Percentiles rank a stretch among this genome's conserved stretches.
Conservation (phyloP, 1,284 basidiomycete genomes). For the Sanghuangporus baumii region DNA sequence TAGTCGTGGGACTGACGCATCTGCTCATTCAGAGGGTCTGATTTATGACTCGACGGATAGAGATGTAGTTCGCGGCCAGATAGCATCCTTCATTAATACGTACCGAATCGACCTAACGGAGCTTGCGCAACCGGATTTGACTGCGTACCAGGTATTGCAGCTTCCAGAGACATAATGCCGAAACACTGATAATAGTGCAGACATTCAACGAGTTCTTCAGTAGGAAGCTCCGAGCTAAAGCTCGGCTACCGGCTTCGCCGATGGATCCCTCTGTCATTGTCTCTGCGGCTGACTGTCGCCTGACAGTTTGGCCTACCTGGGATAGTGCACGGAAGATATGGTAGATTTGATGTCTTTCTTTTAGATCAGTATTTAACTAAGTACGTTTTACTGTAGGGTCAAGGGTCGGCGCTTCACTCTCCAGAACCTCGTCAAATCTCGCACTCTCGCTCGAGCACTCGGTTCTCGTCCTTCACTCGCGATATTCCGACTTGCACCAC, state of each 20-base stretch:
- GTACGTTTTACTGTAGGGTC: constrained; percentile 31
- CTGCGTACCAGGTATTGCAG: constrained; percentile 28
- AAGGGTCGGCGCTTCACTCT: constrained; percentile 48
- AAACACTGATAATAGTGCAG: constrained; percentile 20
- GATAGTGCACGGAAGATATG: constrained; percentile 40
- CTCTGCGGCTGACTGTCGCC: constrained; percentile 46
- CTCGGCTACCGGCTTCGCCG: constrained; percentile 39
- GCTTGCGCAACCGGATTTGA: constrained; percentile 37
- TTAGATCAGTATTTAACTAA: background rate
- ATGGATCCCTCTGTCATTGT: constrained; percentile 35
- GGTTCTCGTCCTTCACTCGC: constrained; percentile 29
- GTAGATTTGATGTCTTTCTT: constrained; percentile 21
- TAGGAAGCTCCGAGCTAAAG: constrained; percentile 39
- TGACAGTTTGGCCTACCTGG: constrained; percentile 41
- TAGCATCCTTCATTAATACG: constrained; percentile 42
- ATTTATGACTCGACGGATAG: constrained; percentile 25
- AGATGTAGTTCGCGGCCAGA: constrained; percentile 29
- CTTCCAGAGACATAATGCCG: no score
- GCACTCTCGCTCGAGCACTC: constrained; percentile 22
- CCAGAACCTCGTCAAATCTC: constrained; percentile 35
- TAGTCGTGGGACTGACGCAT: background rate
- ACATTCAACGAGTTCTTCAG: constrained; percentile 58
- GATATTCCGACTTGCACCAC: constrained; percentile 44
- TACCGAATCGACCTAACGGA: constrained; percentile 42
- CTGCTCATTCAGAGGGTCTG: constrained; percentile 22